These are phyloP conservation scores for Apiospora pterosperma DNA, from an alignment of 2,329 filamentous ascomycete genomes.

Conservation along the genomic window DNA sequence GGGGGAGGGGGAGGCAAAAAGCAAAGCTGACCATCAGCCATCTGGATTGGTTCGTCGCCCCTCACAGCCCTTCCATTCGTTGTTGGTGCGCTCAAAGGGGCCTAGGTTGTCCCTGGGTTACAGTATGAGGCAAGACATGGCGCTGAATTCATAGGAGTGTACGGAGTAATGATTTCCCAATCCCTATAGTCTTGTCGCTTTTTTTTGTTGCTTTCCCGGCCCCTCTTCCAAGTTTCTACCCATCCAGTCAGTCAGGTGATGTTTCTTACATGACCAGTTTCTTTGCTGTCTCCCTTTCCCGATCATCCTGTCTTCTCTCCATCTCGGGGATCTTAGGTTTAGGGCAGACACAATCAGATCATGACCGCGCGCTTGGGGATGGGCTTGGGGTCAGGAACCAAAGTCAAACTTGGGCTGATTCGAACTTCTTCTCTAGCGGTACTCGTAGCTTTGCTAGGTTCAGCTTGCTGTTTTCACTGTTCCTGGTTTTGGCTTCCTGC, in stretches of 20 bases:
- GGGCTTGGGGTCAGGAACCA: not conserved
- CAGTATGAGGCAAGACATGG: not conserved
- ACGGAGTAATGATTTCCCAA: not conserved
- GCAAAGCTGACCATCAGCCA: not conserved
- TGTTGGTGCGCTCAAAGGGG: not conserved
- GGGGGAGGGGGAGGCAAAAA: not conserved
- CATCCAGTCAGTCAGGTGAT: not conserved
- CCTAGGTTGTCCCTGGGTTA: not conserved
- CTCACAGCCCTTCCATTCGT: not conserved
- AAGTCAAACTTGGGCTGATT: not conserved
- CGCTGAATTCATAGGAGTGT: no score
- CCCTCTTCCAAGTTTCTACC: not conserved
- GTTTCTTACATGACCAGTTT: not conserved
- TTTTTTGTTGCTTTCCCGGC: not conserved
- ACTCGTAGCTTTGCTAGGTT: not conserved
- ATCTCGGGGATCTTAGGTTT: not conserved
- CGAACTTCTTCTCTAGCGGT: not conserved
- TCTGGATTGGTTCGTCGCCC: not conserved
- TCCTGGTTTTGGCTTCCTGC: not conserved
- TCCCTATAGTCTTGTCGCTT: not conserved
- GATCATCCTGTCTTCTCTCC: not conserved
- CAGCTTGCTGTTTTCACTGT: not conserved
- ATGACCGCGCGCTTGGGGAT: not conserved
- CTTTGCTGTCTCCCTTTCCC: not conserved
- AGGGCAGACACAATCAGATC: not conserved